A percentile compares a stretch with the other conserved stretches of the same genome.
phyloP scores from a whole-genome alignment of 352 stramenopile genomes.

The Blastocystis sp. region DNA sequence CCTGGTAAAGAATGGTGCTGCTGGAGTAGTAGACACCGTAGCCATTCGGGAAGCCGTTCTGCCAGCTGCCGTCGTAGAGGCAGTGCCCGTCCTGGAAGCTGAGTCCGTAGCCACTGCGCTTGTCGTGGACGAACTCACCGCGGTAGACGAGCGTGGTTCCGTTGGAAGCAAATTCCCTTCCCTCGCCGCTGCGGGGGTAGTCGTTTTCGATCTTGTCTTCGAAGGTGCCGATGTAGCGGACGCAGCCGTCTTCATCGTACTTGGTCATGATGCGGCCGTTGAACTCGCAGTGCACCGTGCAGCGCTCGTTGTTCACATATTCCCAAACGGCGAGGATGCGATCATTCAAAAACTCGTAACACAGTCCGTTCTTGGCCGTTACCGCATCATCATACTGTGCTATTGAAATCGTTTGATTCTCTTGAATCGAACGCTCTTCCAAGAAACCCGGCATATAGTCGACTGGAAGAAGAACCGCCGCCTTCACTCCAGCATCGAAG shows the following conservation, averaged over 20 bases:
- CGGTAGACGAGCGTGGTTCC: neutral
- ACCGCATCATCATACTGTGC: too few species aligned
- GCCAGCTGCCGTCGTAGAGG: neutral
- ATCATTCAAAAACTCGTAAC: too few species aligned
- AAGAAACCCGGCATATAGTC: too few species aligned
- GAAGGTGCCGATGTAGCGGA: neutral
- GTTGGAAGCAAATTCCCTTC: neutral
- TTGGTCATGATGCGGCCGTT: too few species aligned
- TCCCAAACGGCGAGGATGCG: too few species aligned
- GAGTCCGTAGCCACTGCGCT: neutral
- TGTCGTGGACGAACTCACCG: neutral
- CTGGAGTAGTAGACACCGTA: neutral
- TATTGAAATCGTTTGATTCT: too few species aligned
- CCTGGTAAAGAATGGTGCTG: neutral
- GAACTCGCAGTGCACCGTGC: too few species aligned
- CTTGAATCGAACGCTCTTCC: too few species aligned
- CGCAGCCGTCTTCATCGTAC: neutral
- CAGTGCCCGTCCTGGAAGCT: neutral
- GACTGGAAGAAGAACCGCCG: too few species aligned
- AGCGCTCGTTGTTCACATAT: too few species aligned
- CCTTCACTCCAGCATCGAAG: too few species aligned
- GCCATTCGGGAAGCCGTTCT: neutral
- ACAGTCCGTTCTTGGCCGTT: too few species aligned
- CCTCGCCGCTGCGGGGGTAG: neutral
- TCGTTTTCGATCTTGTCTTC: neutral